These are phyloP conservation scores for Blepharisma stoltei DNA, from an alignment of 73 alveolate species.

Conservation along the genomic window DNA sequence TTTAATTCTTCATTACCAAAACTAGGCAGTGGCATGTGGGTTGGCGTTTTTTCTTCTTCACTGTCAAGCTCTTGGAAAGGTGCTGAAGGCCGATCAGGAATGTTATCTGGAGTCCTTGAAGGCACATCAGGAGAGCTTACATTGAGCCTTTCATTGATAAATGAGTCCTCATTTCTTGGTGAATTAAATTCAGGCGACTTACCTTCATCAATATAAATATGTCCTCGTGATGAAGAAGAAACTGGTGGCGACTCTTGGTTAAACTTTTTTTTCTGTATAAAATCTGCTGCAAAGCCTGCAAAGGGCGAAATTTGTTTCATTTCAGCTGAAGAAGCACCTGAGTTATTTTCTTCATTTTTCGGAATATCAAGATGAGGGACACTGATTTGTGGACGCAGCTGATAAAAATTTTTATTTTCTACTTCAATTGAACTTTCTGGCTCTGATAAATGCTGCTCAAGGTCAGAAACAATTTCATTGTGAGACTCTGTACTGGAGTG, in stretches of 20 bases:
- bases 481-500: too few species aligned
- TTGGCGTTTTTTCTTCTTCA: neutral
- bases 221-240: neutral
- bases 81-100: slow-evolving; percentile 13
- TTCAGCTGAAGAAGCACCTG: too few species aligned
- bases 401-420: too few species aligned
- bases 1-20: neutral
- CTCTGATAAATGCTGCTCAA: too few species aligned
- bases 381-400: too few species aligned
- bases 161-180: neutral
- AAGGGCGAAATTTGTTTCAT: too few species aligned
- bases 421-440: too few species aligned
- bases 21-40: neutral
- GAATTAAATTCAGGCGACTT: neutral
- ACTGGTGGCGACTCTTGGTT: slow-evolving; percentile 1
- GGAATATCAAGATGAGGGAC: too few species aligned
- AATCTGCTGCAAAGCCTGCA: too few species aligned
- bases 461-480: too few species aligned
- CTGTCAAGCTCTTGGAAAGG: slow-evolving; percentile 1
- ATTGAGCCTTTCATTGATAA: neutral
- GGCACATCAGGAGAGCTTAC: neutral
- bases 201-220: too few species aligned
- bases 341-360: too few species aligned
- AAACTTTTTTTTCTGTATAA: neutral
- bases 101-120: neutral